A percentile compares a stretch with the other conserved stretches of the same genome.
Evolutionary conservation across 441 rosid genomes (phyloP).

Genomic region (Hura crepitans): DNA sequence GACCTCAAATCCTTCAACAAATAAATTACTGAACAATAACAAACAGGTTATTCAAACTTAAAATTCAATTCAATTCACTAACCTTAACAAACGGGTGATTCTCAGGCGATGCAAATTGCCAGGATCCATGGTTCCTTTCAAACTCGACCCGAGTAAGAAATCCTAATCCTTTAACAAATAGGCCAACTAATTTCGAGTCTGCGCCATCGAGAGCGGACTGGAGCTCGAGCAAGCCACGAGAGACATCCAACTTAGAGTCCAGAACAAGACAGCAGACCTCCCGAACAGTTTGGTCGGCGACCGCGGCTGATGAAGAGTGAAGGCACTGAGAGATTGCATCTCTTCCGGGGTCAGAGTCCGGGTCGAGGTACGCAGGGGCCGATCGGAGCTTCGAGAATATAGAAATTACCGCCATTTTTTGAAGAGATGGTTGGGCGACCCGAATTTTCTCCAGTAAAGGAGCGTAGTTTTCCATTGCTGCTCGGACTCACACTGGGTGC

Average conservation of each 20-base stretch:
- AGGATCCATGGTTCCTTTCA: conserved; percentile 40
- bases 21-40: neutral
- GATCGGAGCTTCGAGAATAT: conserved; percentile 76
- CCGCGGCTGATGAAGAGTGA: conserved; percentile 55
- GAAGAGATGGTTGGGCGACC: conserved; percentile 78
- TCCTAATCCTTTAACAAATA: conserved; percentile 69
- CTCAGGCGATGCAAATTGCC: conserved; percentile 47
- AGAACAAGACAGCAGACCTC: conserved; percentile 74
- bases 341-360: conserved; percentile 58
- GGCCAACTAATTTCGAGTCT: conserved; percentile 42
- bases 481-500: neutral
- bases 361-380: conserved; percentile 40
- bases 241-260: conserved; percentile 48
- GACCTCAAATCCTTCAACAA: conserved; percentile 7
- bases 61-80: conserved; percentile 7
- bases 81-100: conserved; percentile 82
- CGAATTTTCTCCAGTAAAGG: conserved; percentile 66
- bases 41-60: neutral
- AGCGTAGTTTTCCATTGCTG: conserved; percentile 54
- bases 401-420: conserved; percentile 71
- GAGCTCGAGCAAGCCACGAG: conserved; percentile 62
- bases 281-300: conserved; percentile 78
- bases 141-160: conserved; percentile 57
- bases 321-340: conserved; percentile 63
- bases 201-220: conserved; percentile 81